Evolutionary conservation across 495 filamentous ascomycete genomes (phyloP).

Genomic region (Annulohypoxylon bovei): DNA sequence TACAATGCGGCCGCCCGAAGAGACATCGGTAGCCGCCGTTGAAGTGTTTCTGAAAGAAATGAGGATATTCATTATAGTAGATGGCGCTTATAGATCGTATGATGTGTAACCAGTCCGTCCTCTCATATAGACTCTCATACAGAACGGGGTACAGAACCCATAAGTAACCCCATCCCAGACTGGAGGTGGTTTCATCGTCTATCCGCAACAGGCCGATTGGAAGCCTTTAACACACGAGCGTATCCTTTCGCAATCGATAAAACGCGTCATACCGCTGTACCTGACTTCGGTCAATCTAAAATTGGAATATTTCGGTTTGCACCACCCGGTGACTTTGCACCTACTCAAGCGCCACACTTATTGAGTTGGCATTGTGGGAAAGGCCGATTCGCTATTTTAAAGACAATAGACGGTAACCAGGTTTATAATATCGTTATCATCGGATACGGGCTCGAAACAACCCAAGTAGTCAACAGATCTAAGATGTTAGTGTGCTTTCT

Average conservation of each 20-base stretch:
- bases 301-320: conserved; percentile 2
- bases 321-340: neutral
- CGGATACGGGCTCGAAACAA: neutral
- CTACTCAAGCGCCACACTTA: neutral
- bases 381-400: neutral
- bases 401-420: neutral
- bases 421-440: neutral
- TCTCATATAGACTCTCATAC: neutral
- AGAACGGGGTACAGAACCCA: neutral
- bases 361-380: neutral
- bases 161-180: neutral
- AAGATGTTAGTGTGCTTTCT: neutral
- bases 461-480: neutral
- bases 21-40: neutral
- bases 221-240: neutral
- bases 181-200: neutral
- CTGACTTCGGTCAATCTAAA: neutral
- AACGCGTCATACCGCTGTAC: conserved; percentile 5
- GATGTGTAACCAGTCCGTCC: neutral
- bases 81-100: neutral
- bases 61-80: neutral
- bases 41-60: neutral
- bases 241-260: neutral
- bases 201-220: neutral
- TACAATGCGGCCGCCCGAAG: neutral